These are phyloP conservation scores for Carex littledalei DNA, from an alignment of 176 grass and related monocot genomes.

Conservation along the genomic window DNA sequence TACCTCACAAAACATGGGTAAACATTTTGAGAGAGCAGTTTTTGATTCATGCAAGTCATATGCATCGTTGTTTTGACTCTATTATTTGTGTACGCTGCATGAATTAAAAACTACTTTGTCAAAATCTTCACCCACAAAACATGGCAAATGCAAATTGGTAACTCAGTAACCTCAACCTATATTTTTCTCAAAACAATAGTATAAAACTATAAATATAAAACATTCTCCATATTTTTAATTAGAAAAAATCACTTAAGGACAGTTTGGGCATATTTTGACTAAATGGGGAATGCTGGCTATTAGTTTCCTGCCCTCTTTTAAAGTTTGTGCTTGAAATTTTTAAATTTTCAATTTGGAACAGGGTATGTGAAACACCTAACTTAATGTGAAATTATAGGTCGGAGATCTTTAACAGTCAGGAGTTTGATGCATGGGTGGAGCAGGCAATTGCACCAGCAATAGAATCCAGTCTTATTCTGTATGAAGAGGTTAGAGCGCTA, in stretches of 20 bases:
- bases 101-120: too few species aligned
- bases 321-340: background rate
- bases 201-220: background rate
- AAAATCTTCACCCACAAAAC: background rate
- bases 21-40: too few species aligned
- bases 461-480: constrained; percentile 50
- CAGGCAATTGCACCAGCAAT: constrained; percentile 53
- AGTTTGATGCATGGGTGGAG: constrained; percentile 75
- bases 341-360: background rate
- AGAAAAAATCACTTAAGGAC: background rate
- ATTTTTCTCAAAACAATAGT: background rate
- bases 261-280: background rate
- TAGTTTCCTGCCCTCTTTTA: background rate
- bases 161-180: background rate
- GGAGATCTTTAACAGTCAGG: constrained; percentile 41
- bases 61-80: too few species aligned
- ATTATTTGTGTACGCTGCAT: too few species aligned
- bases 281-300: background rate
- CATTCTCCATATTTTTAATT: background rate
- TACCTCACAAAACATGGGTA: background rate
- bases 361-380: background rate
- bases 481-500: constrained; percentile 46
- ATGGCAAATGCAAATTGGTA: background rate
- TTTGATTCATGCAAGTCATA: too few species aligned
- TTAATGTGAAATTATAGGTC: constrained; percentile 16